A percentile compares a stretch with the other conserved stretches of the same genome.
phyloP scores from a whole-genome alignment of 352 stramenopile genomes.

The Pythium dissotocum region DNA sequence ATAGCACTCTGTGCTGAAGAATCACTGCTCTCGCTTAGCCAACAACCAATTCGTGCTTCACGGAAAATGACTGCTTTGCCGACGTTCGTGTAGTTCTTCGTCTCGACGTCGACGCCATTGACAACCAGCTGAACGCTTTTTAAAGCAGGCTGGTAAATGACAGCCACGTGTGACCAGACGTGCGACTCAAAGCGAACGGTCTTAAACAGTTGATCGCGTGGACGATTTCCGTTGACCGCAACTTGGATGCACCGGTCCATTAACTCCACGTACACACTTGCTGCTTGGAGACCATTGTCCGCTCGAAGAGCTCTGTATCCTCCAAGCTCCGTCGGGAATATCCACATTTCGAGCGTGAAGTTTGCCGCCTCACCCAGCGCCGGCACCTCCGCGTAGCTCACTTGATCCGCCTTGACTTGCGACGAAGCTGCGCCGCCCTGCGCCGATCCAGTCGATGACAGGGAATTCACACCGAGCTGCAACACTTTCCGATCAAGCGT shows the following conservation, averaged over 20 bases:
- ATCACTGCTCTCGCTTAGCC: conserved; percentile 57
- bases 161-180: conserved; percentile 68
- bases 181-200: conserved; percentile 50
- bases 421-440: conserved; percentile 18
- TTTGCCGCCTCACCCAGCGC: conserved; percentile 58
- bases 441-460: conserved; percentile 9
- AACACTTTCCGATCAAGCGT: conserved; percentile 53
- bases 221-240: conserved; percentile 67
- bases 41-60: conserved; percentile 65
- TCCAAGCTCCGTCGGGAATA: conserved; percentile 62
- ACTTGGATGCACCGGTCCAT: conserved; percentile 67
- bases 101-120: conserved; percentile 47
- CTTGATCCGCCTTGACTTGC: conserved; percentile 46
- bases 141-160: conserved; percentile 45
- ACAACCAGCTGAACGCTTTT: conserved; percentile 45
- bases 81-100: conserved; percentile 44
- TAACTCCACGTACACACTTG: conserved; percentile 76
- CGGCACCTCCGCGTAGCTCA: conserved; percentile 70
- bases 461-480: conserved; percentile 56
- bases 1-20: conserved; percentile 31
- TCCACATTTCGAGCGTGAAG: conserved; percentile 84
- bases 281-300: conserved; percentile 70
- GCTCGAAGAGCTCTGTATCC: conserved; percentile 70
- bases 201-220: conserved; percentile 70
- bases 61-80: conserved; percentile 51